These are phyloP conservation scores for Centrapalus pauciflorus DNA, from an alignment of 129 eudicot species.

Conservation along the genomic window DNA sequence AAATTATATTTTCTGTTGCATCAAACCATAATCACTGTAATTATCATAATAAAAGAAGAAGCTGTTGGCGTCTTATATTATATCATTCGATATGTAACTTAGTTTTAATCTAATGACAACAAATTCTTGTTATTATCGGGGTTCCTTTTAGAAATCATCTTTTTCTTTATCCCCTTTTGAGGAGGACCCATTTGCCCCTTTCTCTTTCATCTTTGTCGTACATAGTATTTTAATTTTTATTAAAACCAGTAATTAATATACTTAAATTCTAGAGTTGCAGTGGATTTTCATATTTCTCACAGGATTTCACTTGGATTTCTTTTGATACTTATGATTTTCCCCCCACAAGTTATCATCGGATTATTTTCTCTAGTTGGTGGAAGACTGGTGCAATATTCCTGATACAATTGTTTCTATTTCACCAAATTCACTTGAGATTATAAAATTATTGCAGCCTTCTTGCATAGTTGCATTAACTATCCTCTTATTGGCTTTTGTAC, in stretches of 20 bases:
- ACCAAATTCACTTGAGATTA: not conserved
- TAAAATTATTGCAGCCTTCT: not conserved
- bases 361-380: not conserved
- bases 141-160: conserved; percentile 1
- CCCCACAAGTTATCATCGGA: not conserved
- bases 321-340: not conserved
- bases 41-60: not conserved
- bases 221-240: not conserved
- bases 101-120: conserved; percentile 22
- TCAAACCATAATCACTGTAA: not conserved
- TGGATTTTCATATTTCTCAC: not conserved
- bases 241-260: not conserved
- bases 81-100: conserved; percentile 16
- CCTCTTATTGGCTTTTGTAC: not conserved
- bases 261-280: not conserved
- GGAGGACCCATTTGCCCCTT: not conserved
- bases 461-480: not conserved
- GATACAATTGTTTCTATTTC: not conserved
- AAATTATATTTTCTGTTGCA: not conserved
- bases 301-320: not conserved
- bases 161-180: conserved; percentile 18
- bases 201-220: conserved; percentile 4
- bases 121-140: conserved; percentile 28
- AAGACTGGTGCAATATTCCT: not conserved
- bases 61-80: conserved; percentile 16